Base-by-base conservation (phyloP, 225 moss, liverwort and hornwort species). In the Thuidium tamariscinum region DNA sequence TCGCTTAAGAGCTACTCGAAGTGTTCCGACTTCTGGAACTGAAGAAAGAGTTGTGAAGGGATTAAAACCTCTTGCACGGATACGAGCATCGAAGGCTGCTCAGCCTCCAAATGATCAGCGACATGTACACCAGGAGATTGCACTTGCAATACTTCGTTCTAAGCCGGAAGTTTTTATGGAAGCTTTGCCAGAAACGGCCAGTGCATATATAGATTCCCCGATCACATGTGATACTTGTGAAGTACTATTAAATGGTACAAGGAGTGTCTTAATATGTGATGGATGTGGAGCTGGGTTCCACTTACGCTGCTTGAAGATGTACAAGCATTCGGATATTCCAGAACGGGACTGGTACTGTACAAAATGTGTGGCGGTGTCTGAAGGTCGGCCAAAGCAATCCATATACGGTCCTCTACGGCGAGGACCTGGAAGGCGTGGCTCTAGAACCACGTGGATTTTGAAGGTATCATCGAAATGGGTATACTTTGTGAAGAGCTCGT, bases 291-390 rank as follows among this genome's bases (percentile, higher is more conserved):
- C 93, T 84, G 93, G 94, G 85, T 95, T 91, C 79, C 98, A 96
- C 91, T 87, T 96, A 70, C 92, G 90, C 83, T 98, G 98, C 90
- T 87, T 98, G 83, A 94, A 95, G 86, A 91, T 94, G 75, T 85
- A 87, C 61, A 86, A 89, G 67, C 73, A 76, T 61, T 92, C 87
- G 60, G 93, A 92, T 67, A 91, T 93, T 81, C 91, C 93, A 79
- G 93, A 92, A 89, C 91, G 91, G 60, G 95, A 98, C 78, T 96
- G 98, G 98, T 92, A 95, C 74, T 98, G 98, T 85, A 79, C 91
- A 52, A 91, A 93, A 72, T 98, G 98, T 92, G 82, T 87, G 87
- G 88, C 87, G 73, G 66, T 86, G 36, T 85, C 86, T 82, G 90
- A 92, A 86, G 92, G 96, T 80, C 89, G 88, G 73, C 88, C 92